These are phyloP conservation scores for Hymenoscyphus scutula DNA, from an alignment of 2,329 filamentous ascomycete genomes.

Conservation along the genomic window DNA sequence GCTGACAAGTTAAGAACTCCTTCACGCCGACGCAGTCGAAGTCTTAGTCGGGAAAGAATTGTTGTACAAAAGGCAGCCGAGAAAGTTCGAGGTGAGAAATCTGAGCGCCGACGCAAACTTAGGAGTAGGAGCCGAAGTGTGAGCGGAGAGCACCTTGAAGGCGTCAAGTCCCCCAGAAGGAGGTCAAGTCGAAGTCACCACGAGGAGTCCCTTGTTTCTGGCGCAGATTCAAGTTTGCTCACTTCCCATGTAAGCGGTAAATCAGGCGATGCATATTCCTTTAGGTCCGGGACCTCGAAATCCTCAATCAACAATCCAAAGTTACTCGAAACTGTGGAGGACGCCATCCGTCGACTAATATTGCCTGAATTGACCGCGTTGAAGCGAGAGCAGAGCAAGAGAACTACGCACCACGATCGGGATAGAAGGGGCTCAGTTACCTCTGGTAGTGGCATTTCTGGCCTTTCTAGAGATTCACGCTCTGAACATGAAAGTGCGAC, in stretches of 20 bases:
- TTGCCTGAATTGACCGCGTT: conserved; percentile 87
- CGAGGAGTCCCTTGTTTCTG: conserved; percentile 45
- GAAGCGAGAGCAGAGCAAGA: conserved; percentile 83
- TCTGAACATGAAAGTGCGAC: conserved; percentile 42
- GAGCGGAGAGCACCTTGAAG: conserved; percentile 45
- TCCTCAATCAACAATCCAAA: conserved; percentile 72
- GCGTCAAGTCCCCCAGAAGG: conserved; percentile 45
- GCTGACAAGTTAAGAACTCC: conserved; percentile 57
- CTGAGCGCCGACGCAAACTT: conserved; percentile 43
- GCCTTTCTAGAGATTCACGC: conserved; percentile 52
- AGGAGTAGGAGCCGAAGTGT: conserved; percentile 46
- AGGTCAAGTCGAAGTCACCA: conserved; percentile 49
- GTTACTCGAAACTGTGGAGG: conserved; percentile 69
- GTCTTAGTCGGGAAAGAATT: conserved; percentile 64
- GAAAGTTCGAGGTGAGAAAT: conserved; percentile 56
- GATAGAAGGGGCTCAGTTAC: conserved; percentile 57
- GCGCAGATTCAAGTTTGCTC: conserved; percentile 59
- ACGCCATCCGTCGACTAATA: conserved; percentile 70
- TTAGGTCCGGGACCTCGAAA: conserved; percentile 53
- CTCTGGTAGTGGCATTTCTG: conserved; percentile 53
- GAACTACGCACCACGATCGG: conserved; percentile 66
- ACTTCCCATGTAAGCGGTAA: conserved; percentile 54
- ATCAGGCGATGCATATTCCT: conserved; percentile 57
- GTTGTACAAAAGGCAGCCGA: conserved; percentile 64
- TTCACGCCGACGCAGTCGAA: conserved; percentile 56